Evolutionary conservation across 23 red algal genomes (phyloP), one percentile per base, ranked within the genome.

Genomic region (Gracilaria vermiculophylla): DNA sequence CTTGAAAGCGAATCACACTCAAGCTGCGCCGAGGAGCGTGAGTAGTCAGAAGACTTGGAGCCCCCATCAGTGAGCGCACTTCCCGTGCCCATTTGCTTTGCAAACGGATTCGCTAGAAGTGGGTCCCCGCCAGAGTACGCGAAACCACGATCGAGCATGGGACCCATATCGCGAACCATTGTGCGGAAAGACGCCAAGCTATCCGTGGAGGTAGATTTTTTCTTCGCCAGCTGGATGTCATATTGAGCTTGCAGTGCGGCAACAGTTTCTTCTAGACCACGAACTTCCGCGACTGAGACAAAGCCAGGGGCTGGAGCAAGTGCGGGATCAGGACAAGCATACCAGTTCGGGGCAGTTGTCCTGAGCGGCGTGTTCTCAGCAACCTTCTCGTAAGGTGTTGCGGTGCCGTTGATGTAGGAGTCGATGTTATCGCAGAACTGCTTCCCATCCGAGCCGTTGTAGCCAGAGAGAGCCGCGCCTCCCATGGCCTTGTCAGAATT

Each of bases 401-500:
- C 51, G 53, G 76, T 77, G 32, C 58, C 78, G 1, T 16, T 65
- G 37, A 75, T 58, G 80, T 93, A 85, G 43, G 79, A 54, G 43
- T 8, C 50, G 48, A 93, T 93, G 78, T 76, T 51, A 28, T 73
- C 25, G 51, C 39, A 85, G 53, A 83, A 76, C 49, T 93, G 90
- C 28, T 69, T 72, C 34, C 90, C 90, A 70, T 93, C 90, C 27
- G 90, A 85, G 67, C 90, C 90, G 54, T 93, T 93, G 64, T 77
- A 93, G 2, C 90, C 90, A 11, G 90, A 93, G 16, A 93, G 80
- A 42, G 90, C 90, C 11, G 90, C 90, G 31, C 90, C 90, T 27
- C 90, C 90, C 90, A 93, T 93, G 33, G 90, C 90, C 90, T 93
- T 93, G 44, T 93, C 90, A 33, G 90, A 93, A 70, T 93, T 93